Evolutionary conservation across 2,329 filamentous ascomycete genomes (phyloP), one percentile per base, ranked within the genome.

Genomic region (Aspergillus fumigatus): DNA sequence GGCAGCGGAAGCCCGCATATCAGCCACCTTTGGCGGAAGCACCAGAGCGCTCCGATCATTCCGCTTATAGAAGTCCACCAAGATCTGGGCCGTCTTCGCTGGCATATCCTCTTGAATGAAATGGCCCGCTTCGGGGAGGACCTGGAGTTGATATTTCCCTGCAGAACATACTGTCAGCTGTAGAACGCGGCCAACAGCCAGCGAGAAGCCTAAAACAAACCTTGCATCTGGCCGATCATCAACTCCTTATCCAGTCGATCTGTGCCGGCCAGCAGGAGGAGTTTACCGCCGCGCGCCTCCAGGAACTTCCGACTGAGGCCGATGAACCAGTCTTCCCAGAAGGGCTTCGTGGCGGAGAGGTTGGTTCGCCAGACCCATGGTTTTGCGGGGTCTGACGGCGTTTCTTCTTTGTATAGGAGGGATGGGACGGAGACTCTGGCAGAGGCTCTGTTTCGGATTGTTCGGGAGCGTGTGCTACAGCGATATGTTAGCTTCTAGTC

Each of bases 81-180:
- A 78, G 8, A 91, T 83, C 64, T 88, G 81, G 0, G 94, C 94
- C 47, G 89, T 95, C 79, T 93, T 95, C 68, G 92, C 89, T 0
- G 94, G 92, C 51, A 93, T 83, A 72, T 99, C 94, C 73, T 99
- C 94, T 63, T 99, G 94, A 55, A 99, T 86, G 68, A 99, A 99
- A 73, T 99, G 94, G 0, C 94, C 94, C 1, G 94, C 92, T 70
- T 96, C 90, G 0, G 94, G 92, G 66, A 97, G 89, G 6, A 99
- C 92, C 65, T 96, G 90, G 48, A 99, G 79, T 56, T 96, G 92
- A 70, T 97, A 99, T 80, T 97, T 97, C 4, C 92, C 79, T 73
- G 25, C 7, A 1, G 5, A 26, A 29, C 27, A 29, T 26, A 26
- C 25, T 7, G 25, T 26, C 25, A 26, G 25, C 25, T 26, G 25